These are phyloP conservation scores for Nakazawaea anatomiae DNA, from an alignment of 805 yeast genomes.

Conservation along the genomic window DNA sequence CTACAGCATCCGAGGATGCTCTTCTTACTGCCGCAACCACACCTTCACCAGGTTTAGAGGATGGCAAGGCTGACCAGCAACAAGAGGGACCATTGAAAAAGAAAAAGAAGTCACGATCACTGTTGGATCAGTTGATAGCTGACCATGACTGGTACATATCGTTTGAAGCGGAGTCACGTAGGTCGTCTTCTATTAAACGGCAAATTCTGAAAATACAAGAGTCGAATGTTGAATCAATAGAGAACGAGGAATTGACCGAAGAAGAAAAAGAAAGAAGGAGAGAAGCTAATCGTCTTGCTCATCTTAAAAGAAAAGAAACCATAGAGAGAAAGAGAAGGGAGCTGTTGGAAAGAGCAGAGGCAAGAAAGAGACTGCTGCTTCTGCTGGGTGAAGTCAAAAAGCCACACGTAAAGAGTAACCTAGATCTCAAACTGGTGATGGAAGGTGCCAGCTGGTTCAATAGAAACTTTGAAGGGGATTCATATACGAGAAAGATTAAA, in stretches of 20 bases:
- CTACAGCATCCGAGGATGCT: background rate
- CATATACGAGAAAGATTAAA: constrained; percentile 5
- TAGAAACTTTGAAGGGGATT: constrained; percentile 2
- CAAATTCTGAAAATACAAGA: background rate
- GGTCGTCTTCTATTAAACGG: constrained; percentile 13
- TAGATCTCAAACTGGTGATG: background rate
- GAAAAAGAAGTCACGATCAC: constrained; percentile 1
- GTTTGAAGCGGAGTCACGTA: constrained; percentile 7
- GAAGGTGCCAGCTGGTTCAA: constrained; percentile 11
- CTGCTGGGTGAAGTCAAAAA: background rate
- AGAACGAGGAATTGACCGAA: background rate
- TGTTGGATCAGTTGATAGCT: constrained; percentile 14
- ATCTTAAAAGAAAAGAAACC: background rate
- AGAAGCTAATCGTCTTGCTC: background rate
- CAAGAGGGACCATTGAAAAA: background rate
- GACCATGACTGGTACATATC: constrained; percentile 24
- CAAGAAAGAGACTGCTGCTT: constrained; percentile 4
- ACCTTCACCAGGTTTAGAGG: background rate
- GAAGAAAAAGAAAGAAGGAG: background rate
- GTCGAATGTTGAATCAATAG: background rate
- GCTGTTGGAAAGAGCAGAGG: background rate
- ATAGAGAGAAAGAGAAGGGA: background rate
- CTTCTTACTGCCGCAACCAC: background rate
- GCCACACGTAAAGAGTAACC: background rate
- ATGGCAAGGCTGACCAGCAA: background rate